Base-by-base conservation (phyloP, 2,329 filamentous ascomycete genomes). In the Lasiodiplodia sp. region DNA sequence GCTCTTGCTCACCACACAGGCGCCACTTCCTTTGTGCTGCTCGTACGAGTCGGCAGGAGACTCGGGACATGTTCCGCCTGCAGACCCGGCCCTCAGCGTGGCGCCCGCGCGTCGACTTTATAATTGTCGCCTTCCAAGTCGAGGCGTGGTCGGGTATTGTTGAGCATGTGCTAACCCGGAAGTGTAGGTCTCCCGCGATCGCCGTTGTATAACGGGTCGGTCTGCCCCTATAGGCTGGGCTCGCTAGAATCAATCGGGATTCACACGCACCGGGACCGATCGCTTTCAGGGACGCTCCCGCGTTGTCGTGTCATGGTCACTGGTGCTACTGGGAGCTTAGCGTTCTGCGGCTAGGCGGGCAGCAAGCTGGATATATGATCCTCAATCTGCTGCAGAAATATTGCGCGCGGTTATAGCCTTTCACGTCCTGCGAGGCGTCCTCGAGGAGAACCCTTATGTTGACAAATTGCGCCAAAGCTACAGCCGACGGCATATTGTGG, bases 261-360 rank as follows among this genome's bases (percentile, higher is more conserved):
- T 38, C 60, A 51, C 60, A 51, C 16, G 18, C 16, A 23, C 7
- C 12, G 44, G 10, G 14, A 14, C 60, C 60, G 47, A 52, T 52
- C 44, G 21, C 38, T 38, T 64, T 64, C 60, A 64, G 60, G 60
- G 60, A 64, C 60, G n/a, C 44, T 64, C 44, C 60, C 47, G 47
- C 44, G 25, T 23, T 49, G 14, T 51, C 18, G 58, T 47, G 56
- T 60, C 56, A 60, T 60, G 31, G 51, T 14, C 44, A 21, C 44
- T 47, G 44, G n/a, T 47, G 11, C 56, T 28, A 60, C 37, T 60
- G 56, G 21, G 23, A 40, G 31, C 23, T 23, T 12, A 34, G 58
- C 25, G 12, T 11, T 25, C 40, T 49, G 44, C 38, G 12, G 55
- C 34, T 38, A 60, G 28, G 23, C 38, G 57, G 47, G 38, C 25